A percentile compares a stretch with the other conserved stretches of the same genome.
Evolutionary conservation across 2,329 filamentous ascomycete species (phyloP).

Genomic region (Fusarium nodosum): DNA sequence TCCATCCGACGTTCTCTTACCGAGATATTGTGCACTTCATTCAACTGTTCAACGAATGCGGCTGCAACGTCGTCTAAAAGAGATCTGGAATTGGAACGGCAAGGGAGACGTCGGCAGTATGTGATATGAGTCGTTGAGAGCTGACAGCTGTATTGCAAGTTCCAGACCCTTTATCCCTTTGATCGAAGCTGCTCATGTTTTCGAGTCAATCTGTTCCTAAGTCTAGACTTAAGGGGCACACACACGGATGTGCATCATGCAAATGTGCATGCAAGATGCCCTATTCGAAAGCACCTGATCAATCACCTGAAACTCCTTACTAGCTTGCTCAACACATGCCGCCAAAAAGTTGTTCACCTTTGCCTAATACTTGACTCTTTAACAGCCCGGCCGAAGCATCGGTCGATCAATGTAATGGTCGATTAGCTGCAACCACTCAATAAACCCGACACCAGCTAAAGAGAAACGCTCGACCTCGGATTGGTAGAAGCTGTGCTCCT

Average conservation of each 20-base stretch:
- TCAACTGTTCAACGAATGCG: background rate
- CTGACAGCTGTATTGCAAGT: constrained; percentile 5
- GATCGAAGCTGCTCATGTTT: background rate
- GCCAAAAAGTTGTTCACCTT: background rate
- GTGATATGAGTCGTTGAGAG: background rate
- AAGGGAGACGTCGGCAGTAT: constrained; percentile 20
- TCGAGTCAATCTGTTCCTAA: background rate
- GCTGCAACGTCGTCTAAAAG: background rate
- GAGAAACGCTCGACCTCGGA: constrained; percentile 3
- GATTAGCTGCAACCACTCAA: constrained; percentile 23
- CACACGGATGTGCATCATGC: constrained; percentile 24
- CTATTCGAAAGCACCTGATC: background rate
- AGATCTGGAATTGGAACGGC: constrained; percentile 5
- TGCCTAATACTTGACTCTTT: background rate
- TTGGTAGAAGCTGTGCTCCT: constrained; percentile 25
- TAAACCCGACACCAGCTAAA: constrained; percentile 12
- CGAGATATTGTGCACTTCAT: background rate
- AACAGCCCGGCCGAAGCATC: constrained; percentile 15
- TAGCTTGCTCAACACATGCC: background rate
- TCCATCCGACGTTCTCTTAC: background rate
- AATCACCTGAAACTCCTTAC: constrained; percentile 1
- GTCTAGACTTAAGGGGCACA: constrained; percentile 3
- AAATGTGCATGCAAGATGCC: constrained; percentile 16
- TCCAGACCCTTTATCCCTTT: background rate
- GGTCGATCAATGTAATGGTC: constrained; percentile 15